A percentile compares a stretch with the other conserved stretches of the same genome.
phyloP scores from a whole-genome alignment of 495 filamentous ascomycete genomes.

The Coniosporium apollinis region DNA sequence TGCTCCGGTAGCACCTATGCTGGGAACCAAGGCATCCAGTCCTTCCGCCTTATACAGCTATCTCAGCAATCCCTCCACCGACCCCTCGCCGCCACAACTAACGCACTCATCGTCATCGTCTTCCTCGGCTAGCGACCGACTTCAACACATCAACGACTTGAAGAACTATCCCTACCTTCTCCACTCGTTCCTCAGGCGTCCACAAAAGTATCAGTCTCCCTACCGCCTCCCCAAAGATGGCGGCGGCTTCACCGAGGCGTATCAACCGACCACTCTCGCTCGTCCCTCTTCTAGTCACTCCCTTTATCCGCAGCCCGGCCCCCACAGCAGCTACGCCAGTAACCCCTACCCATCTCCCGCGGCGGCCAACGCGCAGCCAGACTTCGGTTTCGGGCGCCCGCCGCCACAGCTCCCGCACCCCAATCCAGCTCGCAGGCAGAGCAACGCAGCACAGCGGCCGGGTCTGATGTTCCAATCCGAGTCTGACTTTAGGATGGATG shows the following conservation, averaged over 20 bases:
- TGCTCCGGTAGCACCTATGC: conserved; percentile 10
- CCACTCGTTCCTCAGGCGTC: conserved; percentile 20
- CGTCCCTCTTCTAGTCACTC: no score
- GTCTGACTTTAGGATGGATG: no score
- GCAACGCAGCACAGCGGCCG: no score
- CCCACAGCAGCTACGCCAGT: no score
- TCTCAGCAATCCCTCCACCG: background rate
- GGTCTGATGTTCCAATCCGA: no score
- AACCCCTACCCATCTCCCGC: no score
- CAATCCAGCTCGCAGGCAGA: no score
- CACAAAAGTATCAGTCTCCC: conserved; percentile 20
- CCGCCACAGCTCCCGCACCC: no score
- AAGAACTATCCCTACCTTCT: conserved; percentile 24
- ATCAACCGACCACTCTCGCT: no score
- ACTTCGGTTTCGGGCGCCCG: no score
- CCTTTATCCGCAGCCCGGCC: no score
- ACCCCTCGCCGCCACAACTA: background rate
- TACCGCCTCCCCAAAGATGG: conserved; percentile 13
- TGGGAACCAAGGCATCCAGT: conserved; percentile 10
- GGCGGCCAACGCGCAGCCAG: no score
- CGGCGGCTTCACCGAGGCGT: conserved; percentile 18
- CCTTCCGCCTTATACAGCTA: background rate
- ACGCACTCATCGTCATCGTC: background rate
- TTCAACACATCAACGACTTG: conserved; percentile 17
- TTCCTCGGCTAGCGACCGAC: conserved; percentile 3